A percentile compares a stretch with the other conserved stretches of the same genome.
Evolutionary conservation across 768 basidiomycete species (phyloP).

Genomic region (Boletus vermiculosoides): DNA sequence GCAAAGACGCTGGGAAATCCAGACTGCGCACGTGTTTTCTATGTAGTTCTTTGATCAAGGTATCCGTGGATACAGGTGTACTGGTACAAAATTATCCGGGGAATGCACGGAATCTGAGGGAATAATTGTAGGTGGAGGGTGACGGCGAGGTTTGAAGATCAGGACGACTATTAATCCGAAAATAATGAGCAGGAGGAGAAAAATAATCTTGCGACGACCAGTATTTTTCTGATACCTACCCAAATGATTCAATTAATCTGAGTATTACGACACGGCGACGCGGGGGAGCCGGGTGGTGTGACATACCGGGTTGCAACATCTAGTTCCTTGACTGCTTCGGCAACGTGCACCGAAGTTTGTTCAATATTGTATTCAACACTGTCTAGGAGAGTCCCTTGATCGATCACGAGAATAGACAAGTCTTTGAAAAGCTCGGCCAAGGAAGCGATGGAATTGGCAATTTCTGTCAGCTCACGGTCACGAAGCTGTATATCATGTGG

Average conservation of each 20-base stretch:
- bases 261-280: neutral
- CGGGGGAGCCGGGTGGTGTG: neutral
- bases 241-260: neutral
- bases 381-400: constrained; percentile 96
- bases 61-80: constrained; percentile 34
- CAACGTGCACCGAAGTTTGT: constrained; percentile 77
- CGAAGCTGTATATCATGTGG: constrained; percentile 45
- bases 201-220: constrained; percentile 89
- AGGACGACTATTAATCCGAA: constrained; percentile 83
- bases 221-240: constrained; percentile 90
- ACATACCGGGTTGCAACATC: constrained; percentile 76
- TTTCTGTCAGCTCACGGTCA: constrained; percentile 76
- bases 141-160: constrained; percentile 86
- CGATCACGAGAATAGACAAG: constrained; percentile 88
- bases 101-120: constrained; percentile 27
- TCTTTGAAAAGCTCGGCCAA: constrained; percentile 97
- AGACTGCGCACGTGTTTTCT: constrained; percentile 15
- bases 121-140: constrained; percentile 33
- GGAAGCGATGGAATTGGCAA: constrained; percentile 87
- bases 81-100: constrained; percentile 30
- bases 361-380: constrained; percentile 98
- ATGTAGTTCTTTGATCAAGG: constrained; percentile 23
- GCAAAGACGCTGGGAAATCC: constrained; percentile 2
- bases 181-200: constrained; percentile 87
- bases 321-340: constrained; percentile 84